A percentile compares a stretch with the other conserved stretches of the same genome.
phyloP scores from a whole-genome alignment of 352 stramenopile species.

The Phytophthora aleatoria region DNA sequence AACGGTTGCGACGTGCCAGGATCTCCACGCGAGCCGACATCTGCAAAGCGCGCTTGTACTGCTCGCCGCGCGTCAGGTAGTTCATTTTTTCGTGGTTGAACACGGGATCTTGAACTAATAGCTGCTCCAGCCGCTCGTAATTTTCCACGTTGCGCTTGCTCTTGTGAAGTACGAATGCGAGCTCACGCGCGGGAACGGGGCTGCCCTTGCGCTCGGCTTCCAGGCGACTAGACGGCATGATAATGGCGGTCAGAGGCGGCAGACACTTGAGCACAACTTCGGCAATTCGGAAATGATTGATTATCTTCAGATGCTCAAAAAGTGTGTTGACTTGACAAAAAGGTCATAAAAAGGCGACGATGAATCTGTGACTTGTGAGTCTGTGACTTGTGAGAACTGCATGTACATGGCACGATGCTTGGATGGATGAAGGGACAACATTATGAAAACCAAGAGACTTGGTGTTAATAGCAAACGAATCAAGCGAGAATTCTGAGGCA shows the following conservation, averaged over 20 bases:
- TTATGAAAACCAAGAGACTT: background rate
- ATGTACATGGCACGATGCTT: no score
- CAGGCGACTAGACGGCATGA: constrained; percentile 27
- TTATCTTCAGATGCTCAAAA: constrained; percentile 10
- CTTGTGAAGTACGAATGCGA: constrained; percentile 70
- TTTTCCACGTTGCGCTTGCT: constrained; percentile 55
- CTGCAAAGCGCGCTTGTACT: constrained; percentile 59
- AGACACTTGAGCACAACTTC: background rate
- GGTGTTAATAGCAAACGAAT: background rate
- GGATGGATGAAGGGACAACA: no score
- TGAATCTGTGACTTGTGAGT: constrained; percentile 12
- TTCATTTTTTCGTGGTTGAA: constrained; percentile 71
- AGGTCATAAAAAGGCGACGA: constrained; percentile 6
- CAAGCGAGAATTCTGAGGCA: background rate
- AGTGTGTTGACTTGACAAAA: constrained; percentile 38
- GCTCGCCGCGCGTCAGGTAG: constrained; percentile 65
- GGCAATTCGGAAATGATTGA: constrained; percentile 17
- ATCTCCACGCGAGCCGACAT: constrained; percentile 67
- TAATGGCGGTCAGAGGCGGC: background rate
- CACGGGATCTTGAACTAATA: constrained; percentile 58
- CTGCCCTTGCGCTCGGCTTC: constrained; percentile 52
- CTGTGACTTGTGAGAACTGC: no score
- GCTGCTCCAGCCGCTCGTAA: constrained; percentile 58
- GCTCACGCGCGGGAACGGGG: constrained; percentile 50
- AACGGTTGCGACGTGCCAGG: constrained; percentile 50